Evolutionary conservation across 371 early-diverging fungal species (phyloP).

Genomic region (Actinomortierella wolfii): DNA sequence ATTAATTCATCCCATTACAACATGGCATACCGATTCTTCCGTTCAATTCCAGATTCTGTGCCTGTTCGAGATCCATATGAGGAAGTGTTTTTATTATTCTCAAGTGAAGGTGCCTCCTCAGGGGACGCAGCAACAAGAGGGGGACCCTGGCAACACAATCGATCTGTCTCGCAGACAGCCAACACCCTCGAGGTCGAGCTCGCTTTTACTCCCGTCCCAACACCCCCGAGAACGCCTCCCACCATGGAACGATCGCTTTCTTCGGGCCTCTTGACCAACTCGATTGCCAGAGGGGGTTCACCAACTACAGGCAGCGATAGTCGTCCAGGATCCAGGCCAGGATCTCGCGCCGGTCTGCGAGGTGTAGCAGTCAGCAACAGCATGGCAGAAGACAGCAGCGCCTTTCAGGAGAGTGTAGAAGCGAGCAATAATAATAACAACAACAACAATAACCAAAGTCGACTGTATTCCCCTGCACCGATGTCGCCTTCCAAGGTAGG

Average conservation of each 20-base stretch:
- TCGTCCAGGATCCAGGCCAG: conserved; percentile 26
- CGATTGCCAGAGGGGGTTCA: background rate
- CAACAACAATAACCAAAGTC: background rate
- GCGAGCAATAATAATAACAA: background rate
- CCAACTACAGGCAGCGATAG: conserved; percentile 8
- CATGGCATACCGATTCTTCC: conserved; percentile 33
- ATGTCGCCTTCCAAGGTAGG: background rate
- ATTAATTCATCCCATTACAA: too few species aligned
- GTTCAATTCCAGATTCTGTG: conserved; percentile 27
- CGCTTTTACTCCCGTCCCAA: conserved; percentile 33
- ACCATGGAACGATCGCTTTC: background rate
- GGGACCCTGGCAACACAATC: conserved; percentile 34
- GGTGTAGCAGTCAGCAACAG: background rate
- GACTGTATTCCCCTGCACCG: background rate
- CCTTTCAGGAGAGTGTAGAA: background rate
- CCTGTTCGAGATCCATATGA: conserved; percentile 28
- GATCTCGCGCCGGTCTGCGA: conserved; percentile 10
- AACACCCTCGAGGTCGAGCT: conserved; percentile 33
- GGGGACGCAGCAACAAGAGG: background rate
- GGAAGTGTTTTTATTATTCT: conserved; percentile 40
- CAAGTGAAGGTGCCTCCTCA: conserved; percentile 17
- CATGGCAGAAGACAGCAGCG: background rate
- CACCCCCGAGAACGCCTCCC: conserved; percentile 4
- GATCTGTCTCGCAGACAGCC: conserved; percentile 32
- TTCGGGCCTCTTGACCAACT: background rate